A percentile compares a stretch with the other conserved stretches of the same genome.
Conservation (phyloP, 2,329 filamentous ascomycete species). For the Trichoderma polysporum region DNA sequence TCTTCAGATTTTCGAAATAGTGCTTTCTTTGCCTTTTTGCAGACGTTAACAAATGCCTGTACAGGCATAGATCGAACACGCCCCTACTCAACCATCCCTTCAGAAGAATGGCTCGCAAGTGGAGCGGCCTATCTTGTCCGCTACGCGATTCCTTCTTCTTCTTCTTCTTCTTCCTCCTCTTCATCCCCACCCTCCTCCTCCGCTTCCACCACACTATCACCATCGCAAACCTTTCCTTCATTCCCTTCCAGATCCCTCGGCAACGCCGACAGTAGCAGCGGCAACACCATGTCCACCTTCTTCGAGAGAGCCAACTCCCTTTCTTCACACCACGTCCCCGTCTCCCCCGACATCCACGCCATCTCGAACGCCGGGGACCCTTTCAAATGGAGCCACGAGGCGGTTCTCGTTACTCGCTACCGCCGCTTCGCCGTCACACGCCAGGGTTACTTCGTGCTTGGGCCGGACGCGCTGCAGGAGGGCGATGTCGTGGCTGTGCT, state of each 20-base stretch:
- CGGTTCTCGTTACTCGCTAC: slow-evolving; percentile 37
- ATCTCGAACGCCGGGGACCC: slow-evolving; percentile 32
- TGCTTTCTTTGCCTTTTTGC: slow-evolving; percentile 36
- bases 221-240: background rate
- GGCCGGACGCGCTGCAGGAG: slow-evolving; percentile 32
- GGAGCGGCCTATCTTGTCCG: slow-evolving; percentile 36
- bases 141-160: slow-evolving; percentile 13
- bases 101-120: slow-evolving; percentile 32
- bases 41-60: slow-evolving; percentile 38
- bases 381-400: slow-evolving; percentile 39
- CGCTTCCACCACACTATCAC: background rate
- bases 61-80: slow-evolving; percentile 31
- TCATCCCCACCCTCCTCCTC: background rate
- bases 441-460: slow-evolving; percentile 36
- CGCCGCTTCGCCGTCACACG: slow-evolving; percentile 35
- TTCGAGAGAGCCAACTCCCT: slow-evolving; percentile 14
- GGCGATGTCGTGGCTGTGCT: slow-evolving; percentile 36
- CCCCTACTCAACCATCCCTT: slow-evolving; percentile 28
- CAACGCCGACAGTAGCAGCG: background rate
- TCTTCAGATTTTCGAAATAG: slow-evolving; percentile 22
- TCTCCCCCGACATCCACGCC: slow-evolving; percentile 28
- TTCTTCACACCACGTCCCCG: background rate
- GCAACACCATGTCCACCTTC: background rate
- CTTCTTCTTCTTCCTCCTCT: background rate
- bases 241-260: background rate